Conservation (phyloP, 1,284 basidiomycete species). For the Stereum hirsutum region DNA sequence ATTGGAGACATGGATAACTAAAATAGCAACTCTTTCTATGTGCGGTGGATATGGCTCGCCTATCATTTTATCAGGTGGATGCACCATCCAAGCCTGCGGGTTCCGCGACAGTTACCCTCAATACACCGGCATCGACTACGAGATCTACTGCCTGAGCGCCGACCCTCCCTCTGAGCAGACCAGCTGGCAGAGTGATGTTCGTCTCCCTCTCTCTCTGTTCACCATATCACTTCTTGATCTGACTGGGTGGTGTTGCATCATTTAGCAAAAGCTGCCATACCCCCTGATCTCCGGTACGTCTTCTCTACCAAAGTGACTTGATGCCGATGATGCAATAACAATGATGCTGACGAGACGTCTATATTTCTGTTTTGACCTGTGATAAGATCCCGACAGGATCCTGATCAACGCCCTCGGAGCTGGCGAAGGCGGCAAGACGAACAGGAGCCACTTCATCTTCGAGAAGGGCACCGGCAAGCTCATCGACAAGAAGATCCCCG, state of each 20-base stretch:
- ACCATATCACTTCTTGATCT: background rate
- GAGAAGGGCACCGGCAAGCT: slow-evolving; percentile 84
- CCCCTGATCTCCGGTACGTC: slow-evolving; percentile 80
- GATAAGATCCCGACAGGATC: slow-evolving; percentile 72
- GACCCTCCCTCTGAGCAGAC: slow-evolving; percentile 73
- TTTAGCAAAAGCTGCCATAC: slow-evolving; percentile 76
- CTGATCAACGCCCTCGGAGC: slow-evolving; percentile 82
- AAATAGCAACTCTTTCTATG: no score
- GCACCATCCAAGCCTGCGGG: slow-evolving; percentile 84
- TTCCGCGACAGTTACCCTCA: slow-evolving; percentile 78
- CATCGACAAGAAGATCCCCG: slow-evolving; percentile 73
- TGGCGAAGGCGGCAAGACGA: slow-evolving; percentile 65
- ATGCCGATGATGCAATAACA: no score
- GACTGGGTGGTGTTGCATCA: background rate
- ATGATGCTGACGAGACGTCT: no score
- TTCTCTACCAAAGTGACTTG: no score
- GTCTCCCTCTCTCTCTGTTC: slow-evolving; percentile 11
- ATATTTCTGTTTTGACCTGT: no score
- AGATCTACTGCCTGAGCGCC: slow-evolving; percentile 81
- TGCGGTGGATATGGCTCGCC: no score
- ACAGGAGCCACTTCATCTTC: slow-evolving; percentile 87
- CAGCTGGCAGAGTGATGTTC: slow-evolving; percentile 79
- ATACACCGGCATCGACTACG: slow-evolving; percentile 61
- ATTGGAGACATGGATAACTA: no score
- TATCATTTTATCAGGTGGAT: slow-evolving; percentile 47